Evolutionary conservation across 768 basidiomycete species (phyloP).

Genomic region (Phallus indusiatus): DNA sequence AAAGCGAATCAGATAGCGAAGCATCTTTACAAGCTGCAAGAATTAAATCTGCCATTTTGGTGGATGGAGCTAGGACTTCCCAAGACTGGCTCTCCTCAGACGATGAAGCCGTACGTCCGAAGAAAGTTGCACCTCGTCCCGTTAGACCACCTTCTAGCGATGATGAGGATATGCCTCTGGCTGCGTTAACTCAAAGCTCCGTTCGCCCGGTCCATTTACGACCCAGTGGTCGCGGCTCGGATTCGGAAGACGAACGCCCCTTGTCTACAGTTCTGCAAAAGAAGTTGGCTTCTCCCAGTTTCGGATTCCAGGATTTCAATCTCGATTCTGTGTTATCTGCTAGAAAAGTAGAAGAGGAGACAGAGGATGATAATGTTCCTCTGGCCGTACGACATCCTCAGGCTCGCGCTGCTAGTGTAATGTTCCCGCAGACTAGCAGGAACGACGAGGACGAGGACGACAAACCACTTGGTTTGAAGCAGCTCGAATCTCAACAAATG

Average conservation of each 20-base stretch:
- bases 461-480: conserved; percentile 58
- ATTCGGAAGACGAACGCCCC: conserved; percentile 68
- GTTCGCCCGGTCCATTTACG: conserved; percentile 22
- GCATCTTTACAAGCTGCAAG: conserved; percentile 15
- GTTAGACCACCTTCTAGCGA: conserved; percentile 5
- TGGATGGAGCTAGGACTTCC: conserved; percentile 14
- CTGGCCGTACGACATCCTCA: conserved; percentile 13
- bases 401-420: background rate
- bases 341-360: conserved; percentile 22
- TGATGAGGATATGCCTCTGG: conserved; percentile 75
- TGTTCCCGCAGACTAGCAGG: background rate
- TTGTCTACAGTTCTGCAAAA: conserved; percentile 48
- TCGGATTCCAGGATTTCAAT: conserved; percentile 26
- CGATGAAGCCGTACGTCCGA: conserved; percentile 48
- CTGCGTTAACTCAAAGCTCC: conserved; percentile 54
- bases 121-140: conserved; percentile 26
- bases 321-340: conserved; percentile 24
- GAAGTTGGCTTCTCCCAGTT: conserved; percentile 23
- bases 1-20: conserved; percentile 46
- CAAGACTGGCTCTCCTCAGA: conserved; percentile 54
- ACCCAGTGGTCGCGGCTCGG: conserved; percentile 23
- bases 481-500: conserved; percentile 66
- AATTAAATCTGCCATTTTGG: conserved; percentile 5
- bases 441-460: conserved; percentile 33
- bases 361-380: conserved; percentile 16